Evolutionary conservation across 495 filamentous ascomycete genomes (phyloP).

Genomic region (Lasiosphaeris hirsuta): DNA sequence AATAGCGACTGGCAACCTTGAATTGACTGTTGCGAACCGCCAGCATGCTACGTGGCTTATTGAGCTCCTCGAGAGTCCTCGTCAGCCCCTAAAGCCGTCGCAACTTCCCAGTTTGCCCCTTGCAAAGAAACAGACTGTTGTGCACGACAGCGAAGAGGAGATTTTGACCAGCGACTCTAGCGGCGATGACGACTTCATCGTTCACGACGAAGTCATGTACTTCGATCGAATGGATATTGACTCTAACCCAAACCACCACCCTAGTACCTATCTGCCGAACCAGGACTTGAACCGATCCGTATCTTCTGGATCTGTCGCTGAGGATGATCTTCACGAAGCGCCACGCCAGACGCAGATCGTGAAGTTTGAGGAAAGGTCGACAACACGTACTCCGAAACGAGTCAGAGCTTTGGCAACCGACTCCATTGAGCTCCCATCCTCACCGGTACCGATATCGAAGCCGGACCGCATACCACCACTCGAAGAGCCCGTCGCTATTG

Average conservation of each 20-base stretch:
- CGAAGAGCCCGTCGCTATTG: conserved; percentile 15
- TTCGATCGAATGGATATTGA: conserved; percentile 20
- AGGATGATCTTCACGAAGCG: no score
- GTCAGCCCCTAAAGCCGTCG: conserved; percentile 47
- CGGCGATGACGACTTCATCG: conserved; percentile 34
- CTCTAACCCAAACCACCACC: background rate
- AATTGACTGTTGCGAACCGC: conserved; percentile 58
- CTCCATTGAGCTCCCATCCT: conserved; percentile 15
- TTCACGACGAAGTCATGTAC: conserved; percentile 22
- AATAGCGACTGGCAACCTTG: conserved; percentile 52
- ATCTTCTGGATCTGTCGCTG: no score
- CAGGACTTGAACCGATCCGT: background rate
- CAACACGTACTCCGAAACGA: no score
- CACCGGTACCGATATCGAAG: background rate
- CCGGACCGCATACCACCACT: conserved; percentile 9
- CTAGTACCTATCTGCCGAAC: background rate
- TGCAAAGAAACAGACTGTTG: conserved; percentile 13
- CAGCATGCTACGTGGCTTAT: conserved; percentile 55
- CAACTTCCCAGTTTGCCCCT: conserved; percentile 25
- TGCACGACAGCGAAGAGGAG: conserved; percentile 40
- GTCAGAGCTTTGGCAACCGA: no score
- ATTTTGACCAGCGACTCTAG: conserved; percentile 42
- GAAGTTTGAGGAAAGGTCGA: background rate
- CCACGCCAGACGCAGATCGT: background rate
- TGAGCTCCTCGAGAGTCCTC: conserved; percentile 44